These are phyloP conservation scores for Lactuca sativa DNA, from an alignment of 129 eudicot genomes.

Conservation along the genomic window DNA sequence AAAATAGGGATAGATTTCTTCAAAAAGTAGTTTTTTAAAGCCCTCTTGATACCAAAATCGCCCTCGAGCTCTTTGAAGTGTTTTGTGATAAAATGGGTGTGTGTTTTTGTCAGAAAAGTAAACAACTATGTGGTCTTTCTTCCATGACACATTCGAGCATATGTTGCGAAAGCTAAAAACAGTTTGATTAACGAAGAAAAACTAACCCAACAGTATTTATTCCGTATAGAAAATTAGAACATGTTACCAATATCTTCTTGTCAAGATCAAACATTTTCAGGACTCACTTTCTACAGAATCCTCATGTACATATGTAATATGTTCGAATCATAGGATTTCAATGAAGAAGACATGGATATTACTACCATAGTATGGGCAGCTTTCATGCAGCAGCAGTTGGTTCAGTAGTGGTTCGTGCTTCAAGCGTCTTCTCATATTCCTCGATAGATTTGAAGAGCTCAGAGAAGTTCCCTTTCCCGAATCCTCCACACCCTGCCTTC, in stretches of 20 bases:
- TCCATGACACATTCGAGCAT: no score
- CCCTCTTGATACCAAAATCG: no score
- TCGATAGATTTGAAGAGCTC: slow-evolving; percentile 94
- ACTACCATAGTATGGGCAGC: background rate
- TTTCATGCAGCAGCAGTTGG: slow-evolving; percentile 17
- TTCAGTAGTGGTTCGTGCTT: slow-evolving; percentile 34
- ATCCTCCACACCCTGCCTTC: slow-evolving; percentile 97
- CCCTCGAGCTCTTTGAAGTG: no score
- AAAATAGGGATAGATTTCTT: no score
- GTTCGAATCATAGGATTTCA: slow-evolving; percentile 1
- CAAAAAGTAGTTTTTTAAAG: no score
- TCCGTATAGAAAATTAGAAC: background rate
- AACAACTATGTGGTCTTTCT: no score
- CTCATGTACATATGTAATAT: slow-evolving; percentile 3
- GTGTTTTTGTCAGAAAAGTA: no score
- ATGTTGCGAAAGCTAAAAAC: no score
- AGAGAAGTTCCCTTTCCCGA: slow-evolving; percentile 94
- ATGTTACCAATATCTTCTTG: background rate
- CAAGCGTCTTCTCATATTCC: slow-evolving; percentile 92
- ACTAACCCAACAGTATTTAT: slow-evolving; percentile 5
- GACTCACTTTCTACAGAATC: slow-evolving; percentile 21
- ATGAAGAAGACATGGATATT: background rate
- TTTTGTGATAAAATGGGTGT: no score
- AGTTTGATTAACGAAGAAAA: background rate
- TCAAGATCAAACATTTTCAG: slow-evolving; percentile 16